Percentiles rank a stretch among this genome's conserved stretches.
phyloP scores from a whole-genome alignment of 306 rosid genomes.

The Oemleria cerasiformis region DNA sequence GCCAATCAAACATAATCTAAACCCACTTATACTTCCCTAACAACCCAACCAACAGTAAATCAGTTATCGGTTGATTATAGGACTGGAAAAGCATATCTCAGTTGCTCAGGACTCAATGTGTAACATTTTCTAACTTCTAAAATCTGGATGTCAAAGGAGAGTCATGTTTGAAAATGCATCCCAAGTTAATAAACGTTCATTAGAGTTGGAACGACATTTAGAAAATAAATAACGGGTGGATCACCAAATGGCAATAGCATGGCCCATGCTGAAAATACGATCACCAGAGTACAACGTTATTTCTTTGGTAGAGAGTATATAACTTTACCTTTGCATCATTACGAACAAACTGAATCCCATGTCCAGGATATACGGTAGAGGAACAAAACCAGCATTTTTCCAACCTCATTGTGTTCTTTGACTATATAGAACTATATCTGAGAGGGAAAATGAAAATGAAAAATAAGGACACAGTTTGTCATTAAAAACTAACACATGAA shows the following conservation, averaged over 20 bases:
- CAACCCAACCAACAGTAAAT: neutral
- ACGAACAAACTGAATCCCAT: slow-evolving; percentile 88
- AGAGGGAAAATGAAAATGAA: neutral
- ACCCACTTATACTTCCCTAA: neutral
- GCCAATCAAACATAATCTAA: neutral
- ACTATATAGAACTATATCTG: neutral
- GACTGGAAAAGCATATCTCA: neutral
- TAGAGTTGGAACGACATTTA: neutral
- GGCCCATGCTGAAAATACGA: neutral
- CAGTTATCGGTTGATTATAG: neutral
- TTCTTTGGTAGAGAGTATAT: neutral
- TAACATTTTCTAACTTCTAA: neutral
- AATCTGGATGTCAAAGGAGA: neutral
- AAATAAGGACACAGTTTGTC: neutral
- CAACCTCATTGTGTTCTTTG: slow-evolving; percentile 55
- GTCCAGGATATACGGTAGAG: slow-evolving; percentile 86
- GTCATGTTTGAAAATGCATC: neutral
- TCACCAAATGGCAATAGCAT: neutral
- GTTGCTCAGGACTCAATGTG: neutral
- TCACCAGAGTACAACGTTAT: neutral
- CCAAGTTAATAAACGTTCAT: neutral
- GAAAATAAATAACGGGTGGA: neutral
- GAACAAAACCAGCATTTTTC: slow-evolving; percentile 98
- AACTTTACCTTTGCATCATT: slow-evolving; percentile 75
- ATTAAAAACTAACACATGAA: neutral